Percentiles rank a stretch among this genome's conserved stretches.
phyloP scores from a whole-genome alignment of 129 eudicot genomes.

The Solidago caesia region DNA sequence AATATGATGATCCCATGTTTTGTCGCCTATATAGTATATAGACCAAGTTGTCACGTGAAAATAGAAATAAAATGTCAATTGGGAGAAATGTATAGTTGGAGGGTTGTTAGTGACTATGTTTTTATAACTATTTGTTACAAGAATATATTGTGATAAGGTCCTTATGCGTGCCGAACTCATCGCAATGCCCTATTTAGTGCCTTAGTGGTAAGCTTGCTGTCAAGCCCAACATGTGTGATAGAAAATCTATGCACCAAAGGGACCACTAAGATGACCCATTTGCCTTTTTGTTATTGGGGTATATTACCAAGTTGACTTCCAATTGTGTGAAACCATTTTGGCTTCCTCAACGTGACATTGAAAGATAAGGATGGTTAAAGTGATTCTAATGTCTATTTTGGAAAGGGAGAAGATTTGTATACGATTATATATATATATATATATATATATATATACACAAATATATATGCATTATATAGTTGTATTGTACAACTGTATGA shows the following conservation, averaged over 20 bases:
- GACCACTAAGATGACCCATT: constrained; percentile 19
- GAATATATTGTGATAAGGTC: neutral
- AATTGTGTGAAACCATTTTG: constrained; percentile 8
- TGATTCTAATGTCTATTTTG: constrained; percentile 11
- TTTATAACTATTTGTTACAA: neutral
- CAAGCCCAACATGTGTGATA: constrained; percentile 29
- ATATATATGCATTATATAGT: neutral
- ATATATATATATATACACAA: too few relatives aligned
- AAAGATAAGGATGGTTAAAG: constrained; percentile 29
- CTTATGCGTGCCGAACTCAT: constrained; percentile 9
- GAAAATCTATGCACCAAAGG: constrained; percentile 25
- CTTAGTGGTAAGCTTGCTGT: constrained; percentile 10
- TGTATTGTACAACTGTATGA: too few relatives aligned
- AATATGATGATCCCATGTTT: constrained; percentile 36
- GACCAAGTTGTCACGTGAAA: constrained; percentile 41
- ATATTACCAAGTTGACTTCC: constrained; percentile 29
- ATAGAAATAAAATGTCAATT: constrained; percentile 16
- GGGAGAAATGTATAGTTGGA: neutral
- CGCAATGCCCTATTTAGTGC: constrained; percentile 24
- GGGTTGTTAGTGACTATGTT: constrained; percentile 23
- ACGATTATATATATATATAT: neutral
- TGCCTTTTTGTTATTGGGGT: constrained; percentile 21
- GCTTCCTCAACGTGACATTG: neutral
- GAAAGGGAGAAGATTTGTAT: neutral
- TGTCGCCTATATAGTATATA: constrained; percentile 23